Evolutionary conservation across 805 yeast genomes (phyloP).

Genomic region (Candida namnaoensis): DNA sequence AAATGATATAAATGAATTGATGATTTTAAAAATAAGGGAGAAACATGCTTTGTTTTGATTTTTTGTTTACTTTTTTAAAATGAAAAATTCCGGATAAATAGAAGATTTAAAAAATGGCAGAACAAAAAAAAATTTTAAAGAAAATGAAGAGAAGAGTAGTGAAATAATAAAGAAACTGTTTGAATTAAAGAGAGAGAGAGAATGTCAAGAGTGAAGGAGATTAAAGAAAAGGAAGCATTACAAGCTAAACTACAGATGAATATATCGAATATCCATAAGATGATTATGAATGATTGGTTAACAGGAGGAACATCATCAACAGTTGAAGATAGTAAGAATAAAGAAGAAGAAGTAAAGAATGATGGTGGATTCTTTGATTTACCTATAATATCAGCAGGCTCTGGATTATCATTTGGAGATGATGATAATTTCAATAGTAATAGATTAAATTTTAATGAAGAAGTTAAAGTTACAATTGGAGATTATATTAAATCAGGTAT

Average conservation of each 20-base stretch:
- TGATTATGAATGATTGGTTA: background rate
- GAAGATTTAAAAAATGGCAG: no score
- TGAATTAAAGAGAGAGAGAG: no score
- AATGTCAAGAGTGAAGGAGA: background rate
- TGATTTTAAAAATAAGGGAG: no score
- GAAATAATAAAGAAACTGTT: no score
- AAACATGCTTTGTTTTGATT: no score
- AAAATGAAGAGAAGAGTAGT: no score
- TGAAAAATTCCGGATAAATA: no score
- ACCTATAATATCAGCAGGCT: conserved; percentile 14
- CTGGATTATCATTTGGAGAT: conserved; percentile 10
- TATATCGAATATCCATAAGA: background rate
- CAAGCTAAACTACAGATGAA: background rate
- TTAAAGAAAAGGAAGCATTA: background rate
- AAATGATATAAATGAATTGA: no score
- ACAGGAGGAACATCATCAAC: background rate
- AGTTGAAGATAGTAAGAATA: no score
- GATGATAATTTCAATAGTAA: conserved; percentile 4
- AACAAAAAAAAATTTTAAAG: no score
- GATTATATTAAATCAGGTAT: conserved; percentile 11
- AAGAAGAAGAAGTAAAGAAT: background rate
- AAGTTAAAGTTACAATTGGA: conserved; percentile 10
- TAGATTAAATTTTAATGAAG: background rate
- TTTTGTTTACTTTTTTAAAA: no score
- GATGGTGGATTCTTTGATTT: conserved; percentile 11